Percentiles rank a stretch among this genome's conserved stretches.
Conservation (phyloP, 768 basidiomycete species). For the Suillus variegatus region DNA sequence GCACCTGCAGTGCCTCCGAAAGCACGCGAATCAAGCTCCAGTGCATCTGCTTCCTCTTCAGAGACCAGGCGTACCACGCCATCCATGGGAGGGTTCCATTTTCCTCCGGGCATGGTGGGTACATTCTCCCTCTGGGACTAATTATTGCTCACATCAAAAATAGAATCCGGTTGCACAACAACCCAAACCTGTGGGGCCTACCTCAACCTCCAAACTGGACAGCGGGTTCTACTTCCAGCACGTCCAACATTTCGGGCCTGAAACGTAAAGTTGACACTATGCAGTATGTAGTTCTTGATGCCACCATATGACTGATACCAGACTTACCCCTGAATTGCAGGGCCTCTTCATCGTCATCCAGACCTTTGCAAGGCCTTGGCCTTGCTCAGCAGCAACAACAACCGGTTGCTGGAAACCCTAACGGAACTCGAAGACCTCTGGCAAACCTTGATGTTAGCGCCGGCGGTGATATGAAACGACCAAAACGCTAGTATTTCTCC, state of each 20-base stretch:
- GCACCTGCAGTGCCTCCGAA: neutral
- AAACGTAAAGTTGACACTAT: constrained; percentile 38
- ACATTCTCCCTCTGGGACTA: neutral
- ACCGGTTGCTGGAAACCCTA: constrained; percentile 9
- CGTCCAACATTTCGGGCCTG: constrained; percentile 16
- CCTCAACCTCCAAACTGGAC: constrained; percentile 14
- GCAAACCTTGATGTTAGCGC: constrained; percentile 34
- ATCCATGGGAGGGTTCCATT: constrained; percentile 52
- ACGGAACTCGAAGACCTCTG: constrained; percentile 26
- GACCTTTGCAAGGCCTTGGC: constrained; percentile 40
- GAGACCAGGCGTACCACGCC: constrained; percentile 31
- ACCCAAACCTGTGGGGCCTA: constrained; percentile 8
- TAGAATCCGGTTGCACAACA: constrained; percentile 17
- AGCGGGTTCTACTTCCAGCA: constrained; percentile 8
- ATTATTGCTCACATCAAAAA: neutral
- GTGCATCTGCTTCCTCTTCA: neutral
- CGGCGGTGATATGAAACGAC: constrained; percentile 39
- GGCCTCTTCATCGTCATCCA: constrained; percentile 22
- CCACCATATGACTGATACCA: neutral
- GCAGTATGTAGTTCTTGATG: constrained; percentile 29
- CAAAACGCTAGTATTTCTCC: constrained; percentile 32
- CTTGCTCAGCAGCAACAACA: constrained; percentile 36
- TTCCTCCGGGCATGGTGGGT: constrained; percentile 48
- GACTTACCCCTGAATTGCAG: constrained; percentile 10
- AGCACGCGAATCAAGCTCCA: neutral